Evolutionary conservation across 768 basidiomycete species (phyloP).

Genomic region (Auriscalpium orientale): DNA sequence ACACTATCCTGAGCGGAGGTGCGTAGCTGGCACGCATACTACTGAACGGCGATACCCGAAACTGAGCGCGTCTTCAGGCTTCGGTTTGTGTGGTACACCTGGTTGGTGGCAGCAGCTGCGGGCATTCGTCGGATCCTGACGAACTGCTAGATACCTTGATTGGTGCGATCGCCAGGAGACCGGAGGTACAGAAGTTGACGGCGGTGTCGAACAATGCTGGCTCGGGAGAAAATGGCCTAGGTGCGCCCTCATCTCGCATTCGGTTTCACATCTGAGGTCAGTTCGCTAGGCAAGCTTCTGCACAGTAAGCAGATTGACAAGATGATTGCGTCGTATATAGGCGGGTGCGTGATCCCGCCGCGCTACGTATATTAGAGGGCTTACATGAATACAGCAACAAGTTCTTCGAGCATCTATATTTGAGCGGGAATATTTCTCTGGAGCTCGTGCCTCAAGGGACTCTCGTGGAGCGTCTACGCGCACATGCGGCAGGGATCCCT

Average conservation of each 20-base stretch:
- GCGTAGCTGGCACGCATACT: constrained; percentile 17
- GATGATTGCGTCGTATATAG: constrained; percentile 86
- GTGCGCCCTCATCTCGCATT: constrained; percentile 27
- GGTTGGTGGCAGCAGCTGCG: constrained; percentile 34
- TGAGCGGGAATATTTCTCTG: constrained; percentile 72
- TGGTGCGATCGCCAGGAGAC: constrained; percentile 63
- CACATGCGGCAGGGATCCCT: constrained; percentile 86
- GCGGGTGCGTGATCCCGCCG: constrained; percentile 43
- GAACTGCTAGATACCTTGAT: constrained; percentile 65
- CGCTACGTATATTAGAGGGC: not conserved
- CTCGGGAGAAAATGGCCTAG: constrained; percentile 59
- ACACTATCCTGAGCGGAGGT: constrained; percentile 79
- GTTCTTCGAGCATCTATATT: constrained; percentile 74
- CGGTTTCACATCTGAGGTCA: not conserved
- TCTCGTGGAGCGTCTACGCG: constrained; percentile 79
- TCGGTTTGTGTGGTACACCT: constrained; percentile 85
- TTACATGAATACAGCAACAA: constrained; percentile 55
- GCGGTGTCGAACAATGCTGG: constrained; percentile 90
- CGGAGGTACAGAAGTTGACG: constrained; percentile 66
- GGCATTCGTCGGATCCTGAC: not conserved
- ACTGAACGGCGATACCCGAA: not conserved
- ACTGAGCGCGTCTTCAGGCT: constrained; percentile 42
- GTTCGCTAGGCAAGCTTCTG: constrained; percentile 55
- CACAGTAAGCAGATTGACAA: constrained; percentile 71
- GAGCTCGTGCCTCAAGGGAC: constrained; percentile 93